Evolutionary conservation across 768 basidiomycete species (phyloP), one percentile per base, ranked within the genome.

Genomic region (Sutorius australiensis): DNA sequence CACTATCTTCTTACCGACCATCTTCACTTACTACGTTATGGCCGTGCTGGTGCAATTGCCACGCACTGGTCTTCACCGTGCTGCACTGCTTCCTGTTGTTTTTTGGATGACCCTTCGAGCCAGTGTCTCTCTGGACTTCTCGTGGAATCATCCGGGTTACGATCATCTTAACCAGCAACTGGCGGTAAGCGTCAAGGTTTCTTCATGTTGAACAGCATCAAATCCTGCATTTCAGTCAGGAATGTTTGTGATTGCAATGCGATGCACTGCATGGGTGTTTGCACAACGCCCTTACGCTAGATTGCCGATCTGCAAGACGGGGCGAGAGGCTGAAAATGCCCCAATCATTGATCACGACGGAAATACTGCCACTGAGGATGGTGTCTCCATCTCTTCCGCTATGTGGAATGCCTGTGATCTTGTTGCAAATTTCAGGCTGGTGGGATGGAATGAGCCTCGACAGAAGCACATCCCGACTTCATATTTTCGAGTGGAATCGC

Each of bases 11-110:
- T 24, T 77, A 14, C 80, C 79, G 1, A 64, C 75, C 14, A 19
- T 79, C 1, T 50, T 77, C 21, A 70, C 70, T 52, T 81, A 78
- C 65, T 81, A 79, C 69, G 66, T 60, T 11, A 78, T 79, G 49
- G 82, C 82, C 12, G 63, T 81, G 32, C 73, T 86, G 45, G 79
- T 83, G 7, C 69, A 80, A 36, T 61, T 76, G 13, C 78, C 78
- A 0, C 66, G 65, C 31, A 81, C 82, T 1, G 65, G 68, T 41
- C 43, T 67, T 3, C 63, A 77, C 51, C 77, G 81, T 42, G 53
- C 75, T 31, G 75, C 77, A 12, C 55, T 83, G 33, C 71, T 84
- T 27, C 80, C 81, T 3, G 53, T 79, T 12, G 75, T 80, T 5
- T 61, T 80, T 30, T 78, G 74, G 70, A 51, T 66, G 7, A 63